Percentiles rank a stretch among this genome's conserved stretches.
Evolutionary conservation across 495 filamentous ascomycete species (phyloP).

Genomic region (Annulohypoxylon nitens): DNA sequence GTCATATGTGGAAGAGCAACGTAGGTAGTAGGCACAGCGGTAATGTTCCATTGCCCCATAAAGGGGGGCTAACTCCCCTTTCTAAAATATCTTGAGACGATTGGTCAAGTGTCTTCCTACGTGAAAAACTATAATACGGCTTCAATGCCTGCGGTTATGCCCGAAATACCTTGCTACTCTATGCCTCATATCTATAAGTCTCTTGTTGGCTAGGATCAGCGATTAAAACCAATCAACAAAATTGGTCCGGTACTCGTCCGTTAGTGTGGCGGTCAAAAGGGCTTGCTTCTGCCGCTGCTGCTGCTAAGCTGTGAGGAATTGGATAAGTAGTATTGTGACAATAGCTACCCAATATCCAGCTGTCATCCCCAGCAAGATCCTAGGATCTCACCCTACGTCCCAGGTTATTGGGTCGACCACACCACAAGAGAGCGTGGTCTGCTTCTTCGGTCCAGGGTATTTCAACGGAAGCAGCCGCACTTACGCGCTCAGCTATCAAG

Average conservation of each 20-base stretch:
- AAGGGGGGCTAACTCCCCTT: slow-evolving; percentile 25
- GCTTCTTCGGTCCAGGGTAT: slow-evolving; percentile 33
- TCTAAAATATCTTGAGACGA: slow-evolving; percentile 25
- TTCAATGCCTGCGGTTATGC: slow-evolving; percentile 31
- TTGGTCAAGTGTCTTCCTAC: slow-evolving; percentile 26
- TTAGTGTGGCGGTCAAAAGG: slow-evolving; percentile 40
- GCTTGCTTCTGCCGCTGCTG: slow-evolving; percentile 16
- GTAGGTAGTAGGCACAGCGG: slow-evolving; percentile 34
- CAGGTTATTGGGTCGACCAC: slow-evolving; percentile 40
- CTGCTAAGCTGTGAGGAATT: slow-evolving; percentile 26
- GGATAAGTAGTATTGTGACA: slow-evolving; percentile 31
- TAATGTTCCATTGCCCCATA: slow-evolving; percentile 44
- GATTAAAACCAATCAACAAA: slow-evolving; percentile 31
- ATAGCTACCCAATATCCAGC: slow-evolving; percentile 34
- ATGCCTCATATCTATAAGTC: slow-evolving; percentile 25
- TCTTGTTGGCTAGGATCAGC: slow-evolving; percentile 37
- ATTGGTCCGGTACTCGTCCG: slow-evolving; percentile 37
- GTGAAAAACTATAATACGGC: slow-evolving; percentile 38
- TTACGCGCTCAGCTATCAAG: slow-evolving; percentile 37
- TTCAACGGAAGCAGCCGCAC: slow-evolving; percentile 45
- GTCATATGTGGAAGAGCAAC: slow-evolving; percentile 31
- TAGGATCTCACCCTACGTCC: slow-evolving; percentile 36
- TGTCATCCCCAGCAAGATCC: slow-evolving; percentile 26
- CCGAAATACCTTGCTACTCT: slow-evolving; percentile 24
- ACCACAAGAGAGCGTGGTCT: slow-evolving; percentile 24